Base-by-base conservation (phyloP, 805 yeast genomes). In the Candida loeiensis region DNA sequence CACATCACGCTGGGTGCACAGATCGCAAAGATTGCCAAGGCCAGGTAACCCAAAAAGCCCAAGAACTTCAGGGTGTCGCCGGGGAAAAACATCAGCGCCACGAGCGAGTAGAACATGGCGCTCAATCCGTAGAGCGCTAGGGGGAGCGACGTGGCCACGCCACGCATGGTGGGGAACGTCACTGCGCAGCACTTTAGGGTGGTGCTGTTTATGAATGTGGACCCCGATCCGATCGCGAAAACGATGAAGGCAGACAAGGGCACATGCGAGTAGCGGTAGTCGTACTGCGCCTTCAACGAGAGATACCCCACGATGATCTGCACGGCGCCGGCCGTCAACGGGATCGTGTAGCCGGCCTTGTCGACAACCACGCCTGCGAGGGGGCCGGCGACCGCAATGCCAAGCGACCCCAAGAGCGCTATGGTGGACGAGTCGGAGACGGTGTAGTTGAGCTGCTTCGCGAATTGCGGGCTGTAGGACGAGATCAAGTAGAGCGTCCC, bases 401-500 rank as follows among this genome's bases (percentile, higher is more conserved):
- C 88, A 27, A 84, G 60, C 24, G 82, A 76, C 1, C 91, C 95
- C 6, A 74, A 56, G 52, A 83, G 73, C 2, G 88, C 90, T 3
- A 85, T 71, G 20, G 71, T 54, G 4, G 89, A 78, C 4, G 85
- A 69, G 39, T 81, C 74, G 0, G 85, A 70, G 2, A 85, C 87
- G 1, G 77, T 55, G 49, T 85, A 77, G 15, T 63, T 61, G 39
- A 85, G 69, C 37, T 69, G 68, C 20, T 58, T 59, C 1, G 89
- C 85, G 40, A 84, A 68, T 55, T 85, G 93, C 0, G 95, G 91
- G 27, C 88, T 82, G 56, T 79, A 85, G 1, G 87, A 85, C 6
- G 86, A 79, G 60, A 80, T 85, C 34, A 85, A 64, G 59, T 85
- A 85, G 51, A 83, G 64, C 1, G 93, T 85, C 1, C 95, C 95